These are phyloP conservation scores for Hypoxylon sp. DNA, from an alignment of 2,329 filamentous ascomycete species.

Conservation along the genomic window DNA sequence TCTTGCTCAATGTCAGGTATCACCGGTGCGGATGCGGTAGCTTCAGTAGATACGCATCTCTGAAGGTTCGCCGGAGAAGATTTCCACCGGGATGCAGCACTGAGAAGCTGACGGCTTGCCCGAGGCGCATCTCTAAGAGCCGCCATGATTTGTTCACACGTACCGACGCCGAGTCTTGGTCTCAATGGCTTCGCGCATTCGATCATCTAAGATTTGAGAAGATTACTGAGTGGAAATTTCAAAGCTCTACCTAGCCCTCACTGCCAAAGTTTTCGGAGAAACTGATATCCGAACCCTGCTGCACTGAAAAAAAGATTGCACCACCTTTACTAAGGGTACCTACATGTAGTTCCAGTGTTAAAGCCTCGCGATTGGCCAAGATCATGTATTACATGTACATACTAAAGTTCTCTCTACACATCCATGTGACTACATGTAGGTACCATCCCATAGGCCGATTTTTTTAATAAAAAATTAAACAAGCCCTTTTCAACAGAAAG, in stretches of 20 bases:
- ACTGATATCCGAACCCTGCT: slow-evolving; percentile 23
- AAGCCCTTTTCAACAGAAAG: too few relatives aligned
- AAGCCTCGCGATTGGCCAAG: slow-evolving; percentile 10
- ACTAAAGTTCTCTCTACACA: too few relatives aligned
- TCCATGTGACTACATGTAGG: neutral
- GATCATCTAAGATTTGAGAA: slow-evolving; percentile 15
- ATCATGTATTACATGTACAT: neutral
- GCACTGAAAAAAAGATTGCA: neutral
- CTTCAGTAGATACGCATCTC: slow-evolving; percentile 65
- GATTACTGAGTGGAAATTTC: slow-evolving; percentile 37
- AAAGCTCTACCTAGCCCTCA: slow-evolving; percentile 13
- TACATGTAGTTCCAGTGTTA: slow-evolving; percentile 7
- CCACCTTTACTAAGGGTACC: too few relatives aligned
- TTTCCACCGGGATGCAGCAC: slow-evolving; percentile 45
- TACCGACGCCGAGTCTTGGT: slow-evolving; percentile 15
- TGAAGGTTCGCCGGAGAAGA: slow-evolving; percentile 48
- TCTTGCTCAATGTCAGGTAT: slow-evolving; percentile 67
- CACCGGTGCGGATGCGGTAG: slow-evolving; percentile 54
- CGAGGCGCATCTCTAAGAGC: slow-evolving; percentile 52
- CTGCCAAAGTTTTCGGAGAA: slow-evolving; percentile 30
- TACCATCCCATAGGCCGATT: too few relatives aligned
- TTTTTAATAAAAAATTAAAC: too few relatives aligned
- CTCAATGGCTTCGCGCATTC: slow-evolving; percentile 28
- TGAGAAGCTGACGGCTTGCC: slow-evolving; percentile 49
- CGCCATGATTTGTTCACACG: slow-evolving; percentile 44